Evolutionary conservation across 257 asterid genomes (phyloP).

Genomic region (Leonotis leonurus): DNA sequence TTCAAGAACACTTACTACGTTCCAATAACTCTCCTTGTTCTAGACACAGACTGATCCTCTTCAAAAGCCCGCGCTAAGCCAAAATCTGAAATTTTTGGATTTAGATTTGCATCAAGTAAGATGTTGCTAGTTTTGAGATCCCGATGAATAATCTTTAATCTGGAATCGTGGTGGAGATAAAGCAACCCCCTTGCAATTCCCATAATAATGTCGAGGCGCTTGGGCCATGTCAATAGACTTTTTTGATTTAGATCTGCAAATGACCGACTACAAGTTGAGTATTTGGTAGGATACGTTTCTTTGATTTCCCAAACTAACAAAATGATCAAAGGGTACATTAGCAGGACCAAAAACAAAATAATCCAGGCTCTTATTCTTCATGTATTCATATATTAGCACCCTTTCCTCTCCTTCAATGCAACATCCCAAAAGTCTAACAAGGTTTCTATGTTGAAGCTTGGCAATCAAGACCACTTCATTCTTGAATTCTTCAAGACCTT

Average conservation of each 20-base stretch:
- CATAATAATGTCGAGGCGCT: conserved; percentile 24
- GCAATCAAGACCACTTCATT: conserved; percentile 29
- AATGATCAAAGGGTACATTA: too few species aligned
- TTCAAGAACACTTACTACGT: conserved; percentile 30
- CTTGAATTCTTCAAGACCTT: conserved; percentile 32
- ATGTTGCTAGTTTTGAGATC: conserved; percentile 51
- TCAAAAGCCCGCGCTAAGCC: conserved; percentile 39
- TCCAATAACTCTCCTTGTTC: conserved; percentile 37
- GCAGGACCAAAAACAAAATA: conserved; percentile 19
- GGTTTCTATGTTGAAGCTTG: conserved; percentile 42
- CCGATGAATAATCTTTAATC: conserved; percentile 38
- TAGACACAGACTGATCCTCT: conserved; percentile 22
- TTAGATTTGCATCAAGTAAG: conserved; percentile 26
- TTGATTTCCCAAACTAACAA: too few species aligned
- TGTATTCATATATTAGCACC: conserved; percentile 22
- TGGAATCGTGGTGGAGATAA: conserved; percentile 44
- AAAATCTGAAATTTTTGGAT: conserved; percentile 43
- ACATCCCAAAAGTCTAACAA: conserved; percentile 41
- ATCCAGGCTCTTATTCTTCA: conserved; percentile 23
- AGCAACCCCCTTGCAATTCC: conserved; percentile 40
- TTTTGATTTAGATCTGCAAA: conserved; percentile 20
- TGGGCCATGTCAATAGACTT: conserved; percentile 31
- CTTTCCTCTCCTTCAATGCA: conserved; percentile 36
- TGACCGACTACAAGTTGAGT: too few species aligned
- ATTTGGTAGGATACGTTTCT: too few species aligned